A percentile compares a stretch with the other conserved stretches of the same genome.
These are phyloP conservation scores for Orbilia ellipsospora DNA, from an alignment of 2,329 filamentous ascomycete genomes.

Conservation along the genomic window DNA sequence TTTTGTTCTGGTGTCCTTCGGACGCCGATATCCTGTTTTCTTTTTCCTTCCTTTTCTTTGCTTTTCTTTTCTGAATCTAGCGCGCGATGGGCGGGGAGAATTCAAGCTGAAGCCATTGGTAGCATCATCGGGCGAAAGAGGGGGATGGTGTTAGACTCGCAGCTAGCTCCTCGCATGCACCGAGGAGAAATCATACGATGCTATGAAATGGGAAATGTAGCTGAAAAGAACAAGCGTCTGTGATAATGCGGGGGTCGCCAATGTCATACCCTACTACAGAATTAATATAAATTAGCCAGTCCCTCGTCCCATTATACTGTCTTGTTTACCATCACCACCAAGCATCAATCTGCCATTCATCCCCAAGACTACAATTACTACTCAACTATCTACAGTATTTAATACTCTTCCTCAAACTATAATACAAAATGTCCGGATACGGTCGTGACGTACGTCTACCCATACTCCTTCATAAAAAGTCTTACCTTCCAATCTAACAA, in stretches of 20 bases:
- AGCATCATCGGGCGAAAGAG: constrained; percentile 10
- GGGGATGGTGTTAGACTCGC: not conserved
- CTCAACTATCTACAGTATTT: constrained; percentile 15
- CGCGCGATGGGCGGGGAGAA: constrained; percentile 17
- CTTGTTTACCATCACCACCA: constrained; percentile 27
- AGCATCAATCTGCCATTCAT: constrained; percentile 4
- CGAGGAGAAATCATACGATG: constrained; percentile 34
- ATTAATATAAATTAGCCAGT: constrained; percentile 48
- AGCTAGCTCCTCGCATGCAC: not conserved
- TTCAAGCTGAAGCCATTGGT: constrained; percentile 30
- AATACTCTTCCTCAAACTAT: constrained; percentile 8
- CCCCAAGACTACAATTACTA: constrained; percentile 15
- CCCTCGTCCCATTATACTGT: constrained; percentile 21
- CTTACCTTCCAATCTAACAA: not conserved
- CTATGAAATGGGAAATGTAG: not conserved
- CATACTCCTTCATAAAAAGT: not conserved
- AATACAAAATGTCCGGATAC: constrained; percentile 49
- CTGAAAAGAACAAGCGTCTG: not conserved
- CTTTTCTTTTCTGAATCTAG: not conserved
- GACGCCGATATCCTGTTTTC: not conserved
- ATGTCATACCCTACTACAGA: not conserved
- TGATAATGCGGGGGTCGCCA: constrained; percentile 10
- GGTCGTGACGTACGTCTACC: constrained; percentile 23
- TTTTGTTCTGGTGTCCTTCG: constrained; percentile 14
- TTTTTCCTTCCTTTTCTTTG: not conserved